A percentile compares a stretch with the other conserved stretches of the same genome.
Evolutionary conservation across 805 yeast genomes (phyloP).

Genomic region (Yamadazyma tumulicola): DNA sequence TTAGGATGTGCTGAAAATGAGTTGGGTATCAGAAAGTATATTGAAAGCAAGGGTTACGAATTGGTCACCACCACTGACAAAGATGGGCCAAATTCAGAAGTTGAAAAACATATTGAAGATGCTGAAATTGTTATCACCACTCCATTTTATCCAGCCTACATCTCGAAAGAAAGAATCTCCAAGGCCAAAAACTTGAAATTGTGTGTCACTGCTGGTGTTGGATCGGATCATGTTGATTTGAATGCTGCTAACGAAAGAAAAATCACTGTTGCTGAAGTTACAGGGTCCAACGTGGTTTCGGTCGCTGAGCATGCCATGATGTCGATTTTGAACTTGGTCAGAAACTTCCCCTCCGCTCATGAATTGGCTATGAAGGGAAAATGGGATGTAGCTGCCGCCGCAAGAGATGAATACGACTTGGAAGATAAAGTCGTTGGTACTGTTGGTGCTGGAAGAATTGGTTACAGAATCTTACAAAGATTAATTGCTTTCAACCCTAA

Average conservation of each 20-base stretch:
- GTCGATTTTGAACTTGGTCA: conserved; percentile 66
- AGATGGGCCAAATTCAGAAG: conserved; percentile 55
- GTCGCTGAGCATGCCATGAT: conserved; percentile 80
- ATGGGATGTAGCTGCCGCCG: conserved; percentile 78
- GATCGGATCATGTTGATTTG: conserved; percentile 77
- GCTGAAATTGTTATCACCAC: conserved; percentile 78
- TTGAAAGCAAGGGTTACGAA: conserved; percentile 65
- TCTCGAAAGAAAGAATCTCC: conserved; percentile 61
- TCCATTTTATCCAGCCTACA: conserved; percentile 80
- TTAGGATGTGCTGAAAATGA: conserved; percentile 75
- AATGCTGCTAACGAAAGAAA: conserved; percentile 61
- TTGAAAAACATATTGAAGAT: conserved; percentile 64
- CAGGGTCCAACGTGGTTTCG: conserved; percentile 76
- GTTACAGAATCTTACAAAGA: conserved; percentile 71
- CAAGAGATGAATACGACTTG: conserved; percentile 69
- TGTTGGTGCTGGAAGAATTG: conserved; percentile 80
- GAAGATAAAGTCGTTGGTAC: conserved; percentile 78
- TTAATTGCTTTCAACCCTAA: conserved; percentile 70
- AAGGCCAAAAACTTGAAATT: conserved; percentile 70
- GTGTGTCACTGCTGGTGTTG: conserved; percentile 79
- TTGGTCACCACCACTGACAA: conserved; percentile 65
- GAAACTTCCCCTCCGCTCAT: conserved; percentile 79
- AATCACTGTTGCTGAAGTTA: conserved; percentile 72
- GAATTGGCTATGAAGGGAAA: conserved; percentile 56
- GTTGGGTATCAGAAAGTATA: conserved; percentile 63